Evolutionary conservation across 1,284 basidiomycete genomes (phyloP).

Genomic region (Singerocomus inundabilis): DNA sequence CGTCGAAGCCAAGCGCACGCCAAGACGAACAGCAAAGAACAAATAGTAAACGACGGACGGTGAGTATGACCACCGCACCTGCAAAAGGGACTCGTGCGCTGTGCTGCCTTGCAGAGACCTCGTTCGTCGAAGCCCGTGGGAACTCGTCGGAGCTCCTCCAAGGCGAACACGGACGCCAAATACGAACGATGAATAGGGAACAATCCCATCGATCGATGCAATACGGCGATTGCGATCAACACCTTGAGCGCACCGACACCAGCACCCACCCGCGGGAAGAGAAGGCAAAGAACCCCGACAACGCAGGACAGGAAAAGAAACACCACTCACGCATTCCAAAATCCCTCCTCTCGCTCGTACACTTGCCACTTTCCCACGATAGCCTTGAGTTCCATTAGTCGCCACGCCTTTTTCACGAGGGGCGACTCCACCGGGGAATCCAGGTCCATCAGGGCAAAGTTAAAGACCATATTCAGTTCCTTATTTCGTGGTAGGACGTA

Average conservation of each 20-base stretch:
- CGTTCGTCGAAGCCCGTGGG: constrained; percentile 17
- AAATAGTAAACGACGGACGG: constrained; percentile 3
- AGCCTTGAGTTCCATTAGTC: constrained; percentile 54
- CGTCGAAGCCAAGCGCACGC: constrained; percentile 3
- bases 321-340: constrained; percentile 58
- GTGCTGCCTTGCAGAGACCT: constrained; percentile 19
- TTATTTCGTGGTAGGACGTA: constrained; percentile 63
- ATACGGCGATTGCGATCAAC: not conserved
- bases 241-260: not conserved
- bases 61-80: constrained; percentile 17
- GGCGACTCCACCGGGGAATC: constrained; percentile 44
- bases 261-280: not conserved
- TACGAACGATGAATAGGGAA: constrained; percentile 9
- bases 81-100: not conserved
- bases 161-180: constrained; percentile 2
- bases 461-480: constrained; percentile 69
- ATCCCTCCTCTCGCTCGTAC: constrained; percentile 54
- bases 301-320: not conserved
- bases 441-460: constrained; percentile 63
- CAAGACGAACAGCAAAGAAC: not conserved
- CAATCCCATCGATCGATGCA: constrained; percentile 13
- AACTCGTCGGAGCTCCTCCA: no score
- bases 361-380: constrained; percentile 61
- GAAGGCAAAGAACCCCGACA: not conserved
- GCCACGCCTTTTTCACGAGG: constrained; percentile 49